These are phyloP conservation scores for Phytophthora capsici DNA, from an alignment of 352 stramenopile genomes.

Conservation along the genomic window DNA sequence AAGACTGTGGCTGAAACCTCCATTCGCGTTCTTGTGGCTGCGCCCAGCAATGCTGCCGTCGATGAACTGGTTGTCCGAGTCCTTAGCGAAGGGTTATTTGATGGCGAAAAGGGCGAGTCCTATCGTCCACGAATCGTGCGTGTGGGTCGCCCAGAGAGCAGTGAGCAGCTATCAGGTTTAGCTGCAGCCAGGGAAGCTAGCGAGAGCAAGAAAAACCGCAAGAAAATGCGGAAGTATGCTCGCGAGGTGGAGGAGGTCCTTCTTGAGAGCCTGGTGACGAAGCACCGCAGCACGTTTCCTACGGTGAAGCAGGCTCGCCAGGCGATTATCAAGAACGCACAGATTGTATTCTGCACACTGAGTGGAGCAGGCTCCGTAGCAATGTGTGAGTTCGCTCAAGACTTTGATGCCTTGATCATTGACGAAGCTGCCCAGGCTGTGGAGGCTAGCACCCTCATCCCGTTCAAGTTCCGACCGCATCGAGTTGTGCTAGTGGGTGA, in stretches of 20 bases:
- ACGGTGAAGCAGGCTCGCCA: constrained; percentile 65
- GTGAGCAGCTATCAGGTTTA: constrained; percentile 42
- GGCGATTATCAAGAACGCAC: constrained; percentile 72
- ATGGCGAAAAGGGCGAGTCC: constrained; percentile 50
- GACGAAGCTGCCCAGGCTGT: constrained; percentile 98
- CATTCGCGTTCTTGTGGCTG: constrained; percentile 78
- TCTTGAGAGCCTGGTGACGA: constrained; percentile 70
- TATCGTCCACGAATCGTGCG: constrained; percentile 77
- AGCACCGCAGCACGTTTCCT: constrained; percentile 64
- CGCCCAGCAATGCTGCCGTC: constrained; percentile 82
- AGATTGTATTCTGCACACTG: constrained; percentile 89
- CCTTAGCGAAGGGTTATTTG: constrained; percentile 67
- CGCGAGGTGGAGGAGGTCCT: constrained; percentile 75
- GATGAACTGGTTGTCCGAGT: constrained; percentile 80
- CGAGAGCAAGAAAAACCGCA: constrained; percentile 52
- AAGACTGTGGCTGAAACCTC: constrained; percentile 63
- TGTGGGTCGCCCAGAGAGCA: constrained; percentile 66
- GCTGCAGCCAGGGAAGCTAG: constrained; percentile 33
- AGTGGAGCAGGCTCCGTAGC: constrained; percentile 76
- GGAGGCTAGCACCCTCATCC: constrained; percentile 96
- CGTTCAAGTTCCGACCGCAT: constrained; percentile 92
- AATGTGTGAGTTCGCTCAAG: constrained; percentile 89
- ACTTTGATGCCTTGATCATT: constrained; percentile 97
- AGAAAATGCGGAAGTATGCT: constrained; percentile 80
- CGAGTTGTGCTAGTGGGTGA: constrained; percentile 92